These are phyloP conservation scores for Penicillium lividum DNA, from an alignment of 495 filamentous ascomycete species.

Conservation along the genomic window DNA sequence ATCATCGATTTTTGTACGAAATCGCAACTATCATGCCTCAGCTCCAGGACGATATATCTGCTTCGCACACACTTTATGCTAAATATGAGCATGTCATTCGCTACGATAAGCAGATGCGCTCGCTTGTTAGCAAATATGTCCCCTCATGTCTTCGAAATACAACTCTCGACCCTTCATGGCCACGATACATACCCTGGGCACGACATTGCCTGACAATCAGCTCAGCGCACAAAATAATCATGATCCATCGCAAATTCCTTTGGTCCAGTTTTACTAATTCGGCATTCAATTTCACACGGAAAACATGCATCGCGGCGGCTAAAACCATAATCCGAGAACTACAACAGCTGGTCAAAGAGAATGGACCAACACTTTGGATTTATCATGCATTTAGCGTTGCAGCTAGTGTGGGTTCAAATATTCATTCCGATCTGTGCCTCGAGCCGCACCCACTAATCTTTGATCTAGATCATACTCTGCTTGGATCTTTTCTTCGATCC, in stretches of 20 bases:
- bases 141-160: background rate
- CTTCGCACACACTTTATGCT: background rate
- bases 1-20: background rate
- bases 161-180: conserved; percentile 38
- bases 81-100: background rate
- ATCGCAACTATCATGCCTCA: background rate
- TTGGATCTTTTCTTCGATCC: background rate
- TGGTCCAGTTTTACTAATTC: background rate
- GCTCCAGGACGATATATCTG: background rate
- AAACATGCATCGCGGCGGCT: background rate
- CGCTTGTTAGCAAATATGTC: background rate
- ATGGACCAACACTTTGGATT: background rate
- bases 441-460: background rate
- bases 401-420: background rate
- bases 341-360: background rate
- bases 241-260: conserved; percentile 34
- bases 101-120: background rate
- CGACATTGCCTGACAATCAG: conserved; percentile 37
- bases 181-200: conserved; percentile 38
- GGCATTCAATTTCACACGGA: background rate
- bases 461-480: background rate
- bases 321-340: background rate
- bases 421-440: background rate
- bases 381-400: background rate
- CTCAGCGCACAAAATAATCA: conserved; percentile 46